These are phyloP conservation scores for Coemansia sp. DNA, from an alignment of 192 early-diverging fungal genomes.

Conservation along the genomic window DNA sequence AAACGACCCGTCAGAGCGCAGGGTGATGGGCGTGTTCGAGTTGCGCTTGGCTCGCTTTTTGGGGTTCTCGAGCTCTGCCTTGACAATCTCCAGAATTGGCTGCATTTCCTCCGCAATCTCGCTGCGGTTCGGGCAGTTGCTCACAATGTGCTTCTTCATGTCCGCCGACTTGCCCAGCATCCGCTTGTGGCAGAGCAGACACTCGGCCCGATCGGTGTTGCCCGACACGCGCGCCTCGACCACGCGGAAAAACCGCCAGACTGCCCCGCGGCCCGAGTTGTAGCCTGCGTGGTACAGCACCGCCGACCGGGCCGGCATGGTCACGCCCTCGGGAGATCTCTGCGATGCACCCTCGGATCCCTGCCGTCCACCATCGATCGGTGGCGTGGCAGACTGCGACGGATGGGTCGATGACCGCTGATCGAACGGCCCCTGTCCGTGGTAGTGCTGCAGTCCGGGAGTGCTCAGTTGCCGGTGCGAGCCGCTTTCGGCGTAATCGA, in stretches of 20 bases:
- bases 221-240: constrained; percentile 48
- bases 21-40: constrained; percentile 38
- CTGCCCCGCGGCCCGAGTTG: constrained; percentile 47
- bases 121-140: constrained; percentile 33
- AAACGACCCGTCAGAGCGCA: constrained; percentile 44
- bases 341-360: constrained; percentile 7
- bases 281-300: constrained; percentile 44
- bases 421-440: neutral
- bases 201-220: constrained; percentile 52
- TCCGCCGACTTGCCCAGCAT: constrained; percentile 54
- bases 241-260: constrained; percentile 50
- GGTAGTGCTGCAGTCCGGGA: neutral
- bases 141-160: constrained; percentile 52
- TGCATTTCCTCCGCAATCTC: constrained; percentile 39
- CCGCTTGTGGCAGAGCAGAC: constrained; percentile 46
- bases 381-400: constrained; percentile 16
- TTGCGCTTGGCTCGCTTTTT: constrained; percentile 52
- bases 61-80: constrained; percentile 45
- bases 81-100: constrained; percentile 47
- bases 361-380: neutral
- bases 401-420: constrained; percentile 12
- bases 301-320: constrained; percentile 38
- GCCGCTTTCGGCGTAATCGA: neutral
- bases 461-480: neutral
- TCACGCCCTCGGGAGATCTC: constrained; percentile 18